These are phyloP conservation scores for Elaeagnus macrophylla DNA, from an alignment of 306 rosid species.

Conservation along the genomic window DNA sequence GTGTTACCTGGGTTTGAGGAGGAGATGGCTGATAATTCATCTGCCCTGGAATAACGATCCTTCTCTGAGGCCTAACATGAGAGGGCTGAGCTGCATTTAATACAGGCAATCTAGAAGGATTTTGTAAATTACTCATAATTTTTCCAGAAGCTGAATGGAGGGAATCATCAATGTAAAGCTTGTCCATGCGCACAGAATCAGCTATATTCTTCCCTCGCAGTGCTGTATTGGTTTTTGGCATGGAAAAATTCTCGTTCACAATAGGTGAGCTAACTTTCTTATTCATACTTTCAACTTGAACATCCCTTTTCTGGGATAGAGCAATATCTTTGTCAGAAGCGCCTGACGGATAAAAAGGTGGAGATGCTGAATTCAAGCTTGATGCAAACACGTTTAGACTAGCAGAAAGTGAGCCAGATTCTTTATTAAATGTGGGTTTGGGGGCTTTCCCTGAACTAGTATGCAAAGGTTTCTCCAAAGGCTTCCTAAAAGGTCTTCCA, in stretches of 20 bases:
- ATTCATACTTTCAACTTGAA: slow-evolving; percentile 47
- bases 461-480: slow-evolving; percentile 42
- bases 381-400: slow-evolving; percentile 64
- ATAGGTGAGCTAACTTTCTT: slow-evolving; percentile 38
- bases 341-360: slow-evolving; percentile 91
- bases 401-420: slow-evolving; percentile 38
- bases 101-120: slow-evolving; percentile 45
- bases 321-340: slow-evolving; percentile 53
- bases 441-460: slow-evolving; percentile 45
- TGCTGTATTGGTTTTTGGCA: slow-evolving; percentile 35
- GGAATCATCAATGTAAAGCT: slow-evolving; percentile 53
- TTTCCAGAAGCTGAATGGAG: slow-evolving; percentile 43
- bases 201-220: slow-evolving; percentile 58
- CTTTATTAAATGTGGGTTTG: slow-evolving; percentile 32
- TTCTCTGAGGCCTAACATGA: slow-evolving; percentile 47
- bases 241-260: slow-evolving; percentile 33
- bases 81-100: slow-evolving; percentile 40
- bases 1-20: slow-evolving; percentile 38
- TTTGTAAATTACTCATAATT: slow-evolving; percentile 31
- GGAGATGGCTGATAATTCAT: slow-evolving; percentile 46
- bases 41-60: slow-evolving; percentile 40
- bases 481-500: slow-evolving; percentile 20
- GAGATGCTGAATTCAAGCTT: slow-evolving; percentile 83
- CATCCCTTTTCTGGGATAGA: slow-evolving; percentile 43
- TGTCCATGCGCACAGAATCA: slow-evolving; percentile 49